Evolutionary conservation across 106 monocot genomes (phyloP).

Genomic region (Apostasia shenzhenica): DNA sequence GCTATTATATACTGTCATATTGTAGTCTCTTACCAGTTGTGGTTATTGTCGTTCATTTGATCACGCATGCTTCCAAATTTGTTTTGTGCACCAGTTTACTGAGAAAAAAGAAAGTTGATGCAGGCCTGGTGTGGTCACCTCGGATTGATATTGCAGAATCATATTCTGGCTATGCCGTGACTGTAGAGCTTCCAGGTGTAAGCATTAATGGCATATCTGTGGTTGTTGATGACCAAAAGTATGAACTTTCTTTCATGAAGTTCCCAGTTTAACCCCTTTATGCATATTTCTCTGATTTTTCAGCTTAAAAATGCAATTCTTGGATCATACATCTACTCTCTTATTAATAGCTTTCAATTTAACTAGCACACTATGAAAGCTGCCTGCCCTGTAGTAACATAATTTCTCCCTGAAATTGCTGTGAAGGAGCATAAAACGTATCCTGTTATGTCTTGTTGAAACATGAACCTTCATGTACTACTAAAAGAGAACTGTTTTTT

Average conservation of each 20-base stretch:
- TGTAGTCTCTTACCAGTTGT: too few species aligned
- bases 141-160: constrained; percentile 59
- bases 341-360: neutral
- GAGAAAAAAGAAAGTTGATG: constrained; percentile 6
- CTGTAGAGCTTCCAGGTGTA: constrained; percentile 50
- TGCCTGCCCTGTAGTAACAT: too few species aligned
- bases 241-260: constrained; percentile 11
- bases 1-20: too few species aligned
- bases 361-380: neutral
- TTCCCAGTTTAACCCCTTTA: too few species aligned
- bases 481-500: too few species aligned
- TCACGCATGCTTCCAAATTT: neutral
- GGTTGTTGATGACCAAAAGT: constrained; percentile 49
- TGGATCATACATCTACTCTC: neutral
- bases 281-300: too few species aligned
- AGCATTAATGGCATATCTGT: constrained; percentile 39
- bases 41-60: too few species aligned
- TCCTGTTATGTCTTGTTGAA: too few species aligned
- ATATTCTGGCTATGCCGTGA: constrained; percentile 26
- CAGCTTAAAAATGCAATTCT: too few species aligned
- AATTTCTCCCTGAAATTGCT: neutral
- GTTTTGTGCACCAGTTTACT: neutral
- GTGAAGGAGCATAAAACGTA: neutral
- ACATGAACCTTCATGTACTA: too few species aligned
- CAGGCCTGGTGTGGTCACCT: constrained; percentile 44